Base-by-base conservation (phyloP, 148 eudicot genomes). In the Silene conica region DNA sequence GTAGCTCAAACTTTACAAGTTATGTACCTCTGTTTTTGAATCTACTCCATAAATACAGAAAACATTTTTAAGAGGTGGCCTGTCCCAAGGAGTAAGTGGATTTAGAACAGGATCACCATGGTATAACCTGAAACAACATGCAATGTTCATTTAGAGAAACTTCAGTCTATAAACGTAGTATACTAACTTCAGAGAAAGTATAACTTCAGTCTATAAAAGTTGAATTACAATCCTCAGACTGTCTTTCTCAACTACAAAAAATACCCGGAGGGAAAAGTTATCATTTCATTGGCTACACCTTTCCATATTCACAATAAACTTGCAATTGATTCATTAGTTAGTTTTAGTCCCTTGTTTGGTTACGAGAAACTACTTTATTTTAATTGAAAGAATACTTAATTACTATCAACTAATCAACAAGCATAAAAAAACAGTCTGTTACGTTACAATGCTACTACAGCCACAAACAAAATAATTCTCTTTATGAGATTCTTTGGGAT, bases 41-140 rank as follows among this genome's bases (percentile, higher is more conserved):
- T 95, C 98, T 82, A 86, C 75, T 74, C 98, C 98, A 77, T 95
- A 95, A 55, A 92, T 95, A 80, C 98, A 95, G 77, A 95, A 95
- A 70, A 95, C 89, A 76, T 92, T 95, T 86, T 89, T 95, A 60
- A 95, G 72, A 63, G 98, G 97, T 58, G 97, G 98, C 83, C 98
- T 86, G 31, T 92, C 97, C 98, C 97, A 95, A 46, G 97, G 98
- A 59, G 93, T 81, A 60, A 95, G 85, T 67, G 98, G 98, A 83
- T 95, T 92, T 69, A 92, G 71, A 82, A 95, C 83, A 28, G 96
- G 96, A 87, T 95, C 98, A 59, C 73, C 89, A 73, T 85, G 98
- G 80, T 95, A 95, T 64, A 89, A 86, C 88, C 98, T 95, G 89
- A 77, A 82, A 63, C 68, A 73, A 13, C 66, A 12, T 66, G 14